Conservation (phyloP, 2,329 filamentous ascomycete genomes). For the Aspergillus puulaauensis region DNA sequence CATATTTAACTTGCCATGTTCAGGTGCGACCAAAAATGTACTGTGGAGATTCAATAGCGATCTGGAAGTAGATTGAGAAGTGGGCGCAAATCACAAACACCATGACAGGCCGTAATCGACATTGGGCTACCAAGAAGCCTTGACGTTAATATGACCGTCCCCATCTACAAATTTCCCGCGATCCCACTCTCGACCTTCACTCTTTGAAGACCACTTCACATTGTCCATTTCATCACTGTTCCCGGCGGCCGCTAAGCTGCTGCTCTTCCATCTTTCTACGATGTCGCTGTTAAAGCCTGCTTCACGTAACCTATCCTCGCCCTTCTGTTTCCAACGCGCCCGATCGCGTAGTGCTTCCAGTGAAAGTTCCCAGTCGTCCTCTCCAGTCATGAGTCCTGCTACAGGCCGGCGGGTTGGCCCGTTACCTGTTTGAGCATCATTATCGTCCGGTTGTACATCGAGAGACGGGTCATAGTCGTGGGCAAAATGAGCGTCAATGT, state of each 20-base stretch:
- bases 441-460: conserved; percentile 40
- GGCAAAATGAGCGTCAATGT: conserved; percentile 80
- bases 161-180: conserved; percentile 60
- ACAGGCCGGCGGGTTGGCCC: conserved; percentile 43
- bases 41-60: background rate
- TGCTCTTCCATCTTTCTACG: conserved; percentile 69
- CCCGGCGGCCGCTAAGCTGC: conserved; percentile 50
- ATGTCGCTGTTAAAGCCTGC: conserved; percentile 78
- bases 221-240: conserved; percentile 59
- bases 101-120: background rate
- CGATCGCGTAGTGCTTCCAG: conserved; percentile 77
- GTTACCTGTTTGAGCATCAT: conserved; percentile 61
- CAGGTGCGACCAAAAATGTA: background rate
- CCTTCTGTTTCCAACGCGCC: conserved; percentile 72
- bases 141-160: conserved; percentile 54
- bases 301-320: conserved; percentile 70
- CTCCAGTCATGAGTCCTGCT: conserved; percentile 46
- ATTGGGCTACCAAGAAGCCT: conserved; percentile 46
- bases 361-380: conserved; percentile 75
- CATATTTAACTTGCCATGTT: too few species aligned
- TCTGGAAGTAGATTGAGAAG: too few species aligned
- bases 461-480: conserved; percentile 58
- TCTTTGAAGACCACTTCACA: conserved; percentile 70
- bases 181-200: conserved; percentile 69
- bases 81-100: background rate